These are phyloP conservation scores for Zygosaccharomyces pseudobailii DNA, from an alignment of 1,139 yeast species.

Conservation along the genomic window DNA sequence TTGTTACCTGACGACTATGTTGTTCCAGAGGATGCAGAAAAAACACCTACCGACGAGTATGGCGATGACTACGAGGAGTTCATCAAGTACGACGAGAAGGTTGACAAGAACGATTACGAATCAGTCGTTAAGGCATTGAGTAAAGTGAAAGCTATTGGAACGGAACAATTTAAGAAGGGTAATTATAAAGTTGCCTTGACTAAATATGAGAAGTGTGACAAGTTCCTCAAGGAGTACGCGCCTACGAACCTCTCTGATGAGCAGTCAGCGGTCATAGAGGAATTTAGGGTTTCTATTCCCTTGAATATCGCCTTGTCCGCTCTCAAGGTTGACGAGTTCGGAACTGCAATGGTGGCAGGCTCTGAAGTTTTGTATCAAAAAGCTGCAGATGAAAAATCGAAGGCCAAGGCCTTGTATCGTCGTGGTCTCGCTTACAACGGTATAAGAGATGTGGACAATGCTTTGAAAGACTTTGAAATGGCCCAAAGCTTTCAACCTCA, in stretches of 20 bases:
- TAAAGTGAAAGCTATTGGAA: constrained; percentile 73
- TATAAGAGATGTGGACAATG: constrained; percentile 65
- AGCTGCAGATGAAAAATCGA: constrained; percentile 58
- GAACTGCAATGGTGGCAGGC: constrained; percentile 56
- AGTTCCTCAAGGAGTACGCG: constrained; percentile 64
- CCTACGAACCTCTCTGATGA: constrained; percentile 65
- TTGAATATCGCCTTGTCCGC: constrained; percentile 76
- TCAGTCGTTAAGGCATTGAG: constrained; percentile 64
- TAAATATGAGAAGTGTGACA: constrained; percentile 69
- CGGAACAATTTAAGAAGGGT: constrained; percentile 63
- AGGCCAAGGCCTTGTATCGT: constrained; percentile 82
- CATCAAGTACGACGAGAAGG: constrained; percentile 65
- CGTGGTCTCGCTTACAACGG: constrained; percentile 71
- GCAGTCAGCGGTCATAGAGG: constrained; percentile 43
- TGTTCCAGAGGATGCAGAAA: constrained; percentile 41
- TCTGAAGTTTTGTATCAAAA: constrained; percentile 62
- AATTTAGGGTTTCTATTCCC: constrained; percentile 56
- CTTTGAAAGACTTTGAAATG: constrained; percentile 58
- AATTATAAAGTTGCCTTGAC: constrained; percentile 51
- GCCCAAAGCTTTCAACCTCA: constrained; percentile 65
- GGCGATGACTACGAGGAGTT: constrained; percentile 82
- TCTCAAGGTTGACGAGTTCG: constrained; percentile 55
- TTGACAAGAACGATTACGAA: constrained; percentile 55
- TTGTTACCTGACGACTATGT: constrained; percentile 58
- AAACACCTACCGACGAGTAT: constrained; percentile 55